phyloP scores from a whole-genome alignment of 495 filamentous ascomycete species.

The Niebla homalea region DNA sequence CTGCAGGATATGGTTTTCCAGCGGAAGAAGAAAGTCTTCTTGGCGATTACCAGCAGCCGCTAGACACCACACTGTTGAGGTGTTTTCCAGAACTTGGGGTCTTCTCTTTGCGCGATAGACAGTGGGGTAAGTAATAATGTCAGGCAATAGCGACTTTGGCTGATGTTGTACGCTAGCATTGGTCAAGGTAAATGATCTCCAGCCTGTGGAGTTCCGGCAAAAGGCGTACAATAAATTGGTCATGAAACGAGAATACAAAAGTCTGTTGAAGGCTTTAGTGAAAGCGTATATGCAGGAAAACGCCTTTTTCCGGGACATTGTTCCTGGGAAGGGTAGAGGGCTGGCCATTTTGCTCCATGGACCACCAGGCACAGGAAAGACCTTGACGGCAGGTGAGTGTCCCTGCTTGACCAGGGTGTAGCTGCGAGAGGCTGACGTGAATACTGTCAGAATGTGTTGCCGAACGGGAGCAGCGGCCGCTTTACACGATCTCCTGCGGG shows the following conservation, averaged over 20 bases:
- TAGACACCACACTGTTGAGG: constrained; percentile 6
- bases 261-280: constrained; percentile 13
- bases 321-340: constrained; percentile 12
- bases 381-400: constrained; percentile 11
- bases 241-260: constrained; percentile 14
- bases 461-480: constrained; percentile 5
- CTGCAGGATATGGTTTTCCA: constrained; percentile 8
- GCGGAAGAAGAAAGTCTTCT: constrained; percentile 7
- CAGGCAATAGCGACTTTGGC: no score
- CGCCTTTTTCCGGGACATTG: constrained; percentile 10
- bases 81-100: constrained; percentile 13
- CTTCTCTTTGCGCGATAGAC: constrained; percentile 11
- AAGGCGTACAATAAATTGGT: constrained; percentile 13
- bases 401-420: neutral
- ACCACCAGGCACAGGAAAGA: constrained; percentile 15
- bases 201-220: constrained; percentile 8
- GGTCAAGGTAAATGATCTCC: constrained; percentile 14
- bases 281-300: constrained; percentile 3
- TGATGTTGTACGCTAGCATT: neutral
- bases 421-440: neutral
- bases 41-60: constrained; percentile 3
- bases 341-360: constrained; percentile 11
- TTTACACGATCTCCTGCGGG: constrained; percentile 14
- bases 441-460: constrained; percentile 5
- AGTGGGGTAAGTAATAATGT: constrained; percentile 5